phyloP scores from a whole-genome alignment of 495 filamentous ascomycete species.

The Penicillium egyptiacum region DNA sequence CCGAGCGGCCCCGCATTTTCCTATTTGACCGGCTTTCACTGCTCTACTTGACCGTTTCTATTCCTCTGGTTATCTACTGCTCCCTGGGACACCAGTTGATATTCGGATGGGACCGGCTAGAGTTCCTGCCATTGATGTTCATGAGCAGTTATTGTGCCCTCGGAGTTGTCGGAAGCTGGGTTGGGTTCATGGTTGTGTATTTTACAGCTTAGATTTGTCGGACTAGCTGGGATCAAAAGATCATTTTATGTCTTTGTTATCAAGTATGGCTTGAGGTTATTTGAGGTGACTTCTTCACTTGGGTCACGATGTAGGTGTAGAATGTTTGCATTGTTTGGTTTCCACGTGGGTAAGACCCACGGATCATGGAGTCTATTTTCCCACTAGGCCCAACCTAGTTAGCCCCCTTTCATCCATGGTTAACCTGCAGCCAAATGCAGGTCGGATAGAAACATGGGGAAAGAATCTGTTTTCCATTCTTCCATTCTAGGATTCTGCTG shows the following conservation, averaged over 20 bases:
- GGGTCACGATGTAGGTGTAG: neutral
- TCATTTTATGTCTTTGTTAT: neutral
- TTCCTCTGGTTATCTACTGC: slow-evolving; percentile 87
- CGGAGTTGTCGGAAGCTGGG: slow-evolving; percentile 95
- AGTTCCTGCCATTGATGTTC: slow-evolving; percentile 96
- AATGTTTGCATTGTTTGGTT: slow-evolving; percentile 36
- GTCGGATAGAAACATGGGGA: slow-evolving; percentile 16
- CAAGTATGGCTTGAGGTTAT: neutral
- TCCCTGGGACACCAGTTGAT: slow-evolving; percentile 77
- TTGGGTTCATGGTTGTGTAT: slow-evolving; percentile 92
- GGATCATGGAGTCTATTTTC: slow-evolving; percentile 34
- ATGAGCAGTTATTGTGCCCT: slow-evolving; percentile 92
- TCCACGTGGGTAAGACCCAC: slow-evolving; percentile 43
- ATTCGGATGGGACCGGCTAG: slow-evolving; percentile 73
- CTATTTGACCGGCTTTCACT: slow-evolving; percentile 87
- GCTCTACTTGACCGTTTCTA: slow-evolving; percentile 80
- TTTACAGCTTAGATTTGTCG: slow-evolving; percentile 60
- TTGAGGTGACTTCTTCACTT: slow-evolving; percentile 1
- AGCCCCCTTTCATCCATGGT: slow-evolving; percentile 26
- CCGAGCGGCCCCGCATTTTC: slow-evolving; percentile 71
- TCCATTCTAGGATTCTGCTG: neutral
- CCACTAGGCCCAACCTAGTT: slow-evolving; percentile 28
- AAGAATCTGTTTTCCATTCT: slow-evolving; percentile 6
- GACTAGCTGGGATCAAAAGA: slow-evolving; percentile 3
- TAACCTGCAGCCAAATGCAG: slow-evolving; percentile 26